Conservation (phyloP, 129 eudicot species). For the Deinandra increscens region DNA sequence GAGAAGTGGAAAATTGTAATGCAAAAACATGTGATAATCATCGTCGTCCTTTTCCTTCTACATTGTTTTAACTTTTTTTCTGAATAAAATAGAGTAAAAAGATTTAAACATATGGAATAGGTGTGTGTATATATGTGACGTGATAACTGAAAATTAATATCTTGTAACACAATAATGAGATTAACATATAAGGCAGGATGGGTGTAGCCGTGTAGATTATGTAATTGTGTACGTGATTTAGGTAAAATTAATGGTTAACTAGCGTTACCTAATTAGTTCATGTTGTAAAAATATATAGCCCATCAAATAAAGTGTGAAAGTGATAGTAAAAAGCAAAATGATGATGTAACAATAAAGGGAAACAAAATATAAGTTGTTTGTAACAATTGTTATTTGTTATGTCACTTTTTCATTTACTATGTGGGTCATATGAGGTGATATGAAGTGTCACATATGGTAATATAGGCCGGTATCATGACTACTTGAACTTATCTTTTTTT, state of each 20-base stretch:
- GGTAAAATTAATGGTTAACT: not conserved
- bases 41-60: not conserved
- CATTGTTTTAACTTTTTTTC: too few species aligned
- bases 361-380: conserved; percentile 14
- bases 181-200: too few species aligned
- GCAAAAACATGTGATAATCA: conserved; percentile 27
- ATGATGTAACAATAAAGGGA: conserved; percentile 27
- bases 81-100: too few species aligned
- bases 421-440: not conserved
- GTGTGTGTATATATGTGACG: not conserved
- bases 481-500: too few species aligned
- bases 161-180: too few species aligned
- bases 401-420: conserved; percentile 5
- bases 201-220: too few species aligned
- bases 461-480: too few species aligned
- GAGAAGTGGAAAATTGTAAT: conserved; percentile 57
- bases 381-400: not conserved
- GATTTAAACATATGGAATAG: too few species aligned
- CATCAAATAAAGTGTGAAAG: conserved; percentile 29
- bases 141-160: not conserved
- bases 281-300: not conserved
- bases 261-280: conserved; percentile 23
- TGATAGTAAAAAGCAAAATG: conserved; percentile 22
- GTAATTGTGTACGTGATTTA: too few species aligned
- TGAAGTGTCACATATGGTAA: too few species aligned